Base-by-base conservation (phyloP, 2,329 filamentous ascomycete species). In the Blastomyces gilchristii region DNA sequence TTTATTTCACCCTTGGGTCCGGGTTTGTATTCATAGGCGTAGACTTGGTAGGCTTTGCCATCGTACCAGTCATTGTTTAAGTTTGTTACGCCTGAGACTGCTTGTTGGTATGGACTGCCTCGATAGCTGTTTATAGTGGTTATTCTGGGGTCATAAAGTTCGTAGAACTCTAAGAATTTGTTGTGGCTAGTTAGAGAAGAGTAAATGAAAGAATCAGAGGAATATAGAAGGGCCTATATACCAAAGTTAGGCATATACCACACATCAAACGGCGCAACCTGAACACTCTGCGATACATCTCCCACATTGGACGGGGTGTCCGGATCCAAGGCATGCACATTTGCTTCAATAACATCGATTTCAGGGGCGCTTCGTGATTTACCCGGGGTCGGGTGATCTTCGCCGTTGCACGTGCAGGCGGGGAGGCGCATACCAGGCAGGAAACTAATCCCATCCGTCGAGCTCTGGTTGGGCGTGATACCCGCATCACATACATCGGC, bases 331-430 rank as follows among this genome's bases (percentile, higher is more conserved):
- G 78, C 77, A 6, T 74, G 76, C 16, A 85, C 83, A 67, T 82
- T 87, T n/a, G 84, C 87, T 79, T 90, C 87, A 52, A 90, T 77
- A 14, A 82, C 85, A 80, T 90, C 87, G 65, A 90, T 88, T 78
- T 90, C 87, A 0, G 87, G 87, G 0, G 86, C 84, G 63, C 83
- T 84, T 31, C 87, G 82, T 60, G 86, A 87, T 58, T 78, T 84
- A 16, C 87, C 87, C 8, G 83, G 82, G 28, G 76, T 83, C 4
- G 87, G 87, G 70, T 90, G 87, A 68, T 89, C 86, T 67, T 84
- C 79, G 18, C 79, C 80, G 8, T 73, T 72, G 73, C 87, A 90
- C 8, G 86, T 86, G 70, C 87, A 90, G 11, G 85, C 85, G 7
- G 87, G 87, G 16, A 89, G 74, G 67, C 83, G 81, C 86, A 89